Evolutionary conservation across 2,329 filamentous ascomycete genomes (phyloP).

Genomic region (Grosmannia huntii): DNA sequence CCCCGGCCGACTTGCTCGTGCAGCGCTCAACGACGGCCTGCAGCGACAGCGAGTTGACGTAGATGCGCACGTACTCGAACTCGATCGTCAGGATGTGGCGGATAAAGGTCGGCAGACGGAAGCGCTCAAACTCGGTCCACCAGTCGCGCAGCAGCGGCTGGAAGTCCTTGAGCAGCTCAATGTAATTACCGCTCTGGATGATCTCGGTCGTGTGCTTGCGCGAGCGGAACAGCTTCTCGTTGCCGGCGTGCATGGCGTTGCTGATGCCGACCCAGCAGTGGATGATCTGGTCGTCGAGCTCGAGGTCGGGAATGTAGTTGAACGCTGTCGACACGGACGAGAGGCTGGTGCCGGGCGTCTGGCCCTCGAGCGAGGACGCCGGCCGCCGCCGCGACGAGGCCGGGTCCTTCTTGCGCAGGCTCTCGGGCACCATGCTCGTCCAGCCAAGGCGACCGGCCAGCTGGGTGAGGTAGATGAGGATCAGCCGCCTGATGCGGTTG

Average conservation of each 20-base stretch:
- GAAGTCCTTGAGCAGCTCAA: constrained; percentile 67
- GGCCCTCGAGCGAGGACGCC: constrained; percentile 29
- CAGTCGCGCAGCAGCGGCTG: constrained; percentile 67
- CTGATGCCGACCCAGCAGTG: constrained; percentile 94
- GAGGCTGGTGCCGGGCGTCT: constrained; percentile 46
- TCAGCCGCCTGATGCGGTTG: constrained; percentile 68
- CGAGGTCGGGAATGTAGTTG: constrained; percentile 54
- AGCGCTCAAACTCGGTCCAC: constrained; percentile 71
- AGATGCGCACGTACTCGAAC: constrained; percentile 89
- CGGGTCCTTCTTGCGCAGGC: constrained; percentile 44
- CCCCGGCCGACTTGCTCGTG: constrained; percentile 53
- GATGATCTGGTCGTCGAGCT: constrained; percentile 56
- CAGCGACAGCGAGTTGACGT: constrained; percentile 84
- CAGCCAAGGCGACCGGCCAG: constrained; percentile 86
- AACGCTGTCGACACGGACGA: constrained; percentile 45
- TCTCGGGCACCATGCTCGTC: constrained; percentile 81
- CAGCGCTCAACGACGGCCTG: constrained; percentile 93
- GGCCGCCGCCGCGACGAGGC: constrained; percentile 39
- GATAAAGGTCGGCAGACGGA: constrained; percentile 52
- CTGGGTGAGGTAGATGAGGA: constrained; percentile 86
- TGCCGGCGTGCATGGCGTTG: constrained; percentile 81
- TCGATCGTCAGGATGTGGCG: constrained; percentile 79
- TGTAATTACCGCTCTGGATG: constrained; percentile 76
- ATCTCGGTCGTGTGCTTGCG: constrained; percentile 79
- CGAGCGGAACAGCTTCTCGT: constrained; percentile 77